A percentile compares a stretch with the other conserved stretches of the same genome.
phyloP scores from a whole-genome alignment of 2,329 filamentous ascomycete species.

The Exophiala dermatitidis region DNA sequence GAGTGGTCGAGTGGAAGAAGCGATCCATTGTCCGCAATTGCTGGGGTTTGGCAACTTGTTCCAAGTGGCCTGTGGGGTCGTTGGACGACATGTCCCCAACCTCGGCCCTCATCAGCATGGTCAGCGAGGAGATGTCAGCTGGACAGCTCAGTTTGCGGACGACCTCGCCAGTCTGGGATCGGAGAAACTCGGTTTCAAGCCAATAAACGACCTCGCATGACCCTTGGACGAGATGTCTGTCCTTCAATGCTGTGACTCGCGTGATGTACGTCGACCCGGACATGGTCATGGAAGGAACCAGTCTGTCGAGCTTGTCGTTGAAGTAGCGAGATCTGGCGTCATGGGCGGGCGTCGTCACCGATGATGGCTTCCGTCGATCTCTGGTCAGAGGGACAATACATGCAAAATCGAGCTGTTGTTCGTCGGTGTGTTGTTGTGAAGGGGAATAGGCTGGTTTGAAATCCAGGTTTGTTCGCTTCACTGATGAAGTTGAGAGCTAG shows the following conservation, averaged over 20 bases:
- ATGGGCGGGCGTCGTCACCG: neutral
- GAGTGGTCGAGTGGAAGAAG: conserved; percentile 3
- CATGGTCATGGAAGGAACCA: conserved; percentile 19
- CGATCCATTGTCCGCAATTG: conserved; percentile 5
- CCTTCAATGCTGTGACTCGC: conserved; percentile 14
- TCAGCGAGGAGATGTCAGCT: conserved; percentile 15
- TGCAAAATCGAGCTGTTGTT: conserved; percentile 19
- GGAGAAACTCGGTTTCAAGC: conserved; percentile 19
- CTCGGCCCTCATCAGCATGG: conserved; percentile 15
- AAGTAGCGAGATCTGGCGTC: neutral
- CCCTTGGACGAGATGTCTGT: conserved; percentile 17
- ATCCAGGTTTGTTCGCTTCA: conserved; percentile 9
- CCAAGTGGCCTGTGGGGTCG: neutral
- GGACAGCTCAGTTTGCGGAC: conserved; percentile 17
- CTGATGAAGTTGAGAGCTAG: conserved; percentile 9
- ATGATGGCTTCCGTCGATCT: neutral
- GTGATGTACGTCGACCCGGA: conserved; percentile 19
- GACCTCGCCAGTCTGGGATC: conserved; percentile 6
- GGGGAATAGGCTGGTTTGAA: conserved; percentile 19
- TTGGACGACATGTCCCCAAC: neutral
- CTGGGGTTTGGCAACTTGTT: conserved; percentile 14
- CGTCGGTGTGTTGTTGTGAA: conserved; percentile 8
- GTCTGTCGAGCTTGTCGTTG: neutral
- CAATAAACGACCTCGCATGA: conserved; percentile 20
- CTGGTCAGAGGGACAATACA: conserved; percentile 9